Conservation (phyloP, 73 alveolate genomes). For the Paramecium primaurelia region DNA sequence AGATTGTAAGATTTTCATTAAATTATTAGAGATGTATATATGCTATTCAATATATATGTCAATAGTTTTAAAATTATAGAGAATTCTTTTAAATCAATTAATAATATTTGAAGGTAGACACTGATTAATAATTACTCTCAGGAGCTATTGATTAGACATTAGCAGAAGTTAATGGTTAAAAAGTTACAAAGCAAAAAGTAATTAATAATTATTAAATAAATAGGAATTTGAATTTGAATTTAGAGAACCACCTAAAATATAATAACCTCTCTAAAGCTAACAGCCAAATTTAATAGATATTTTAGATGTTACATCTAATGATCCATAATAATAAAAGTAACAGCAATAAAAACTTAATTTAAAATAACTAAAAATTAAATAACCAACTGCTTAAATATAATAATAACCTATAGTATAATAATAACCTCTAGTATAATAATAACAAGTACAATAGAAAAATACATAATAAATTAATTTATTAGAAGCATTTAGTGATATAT, state of each 20-base stretch:
- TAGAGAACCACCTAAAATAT: conserved; percentile 24
- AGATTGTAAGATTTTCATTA: background rate
- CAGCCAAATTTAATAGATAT: background rate
- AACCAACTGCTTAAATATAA: background rate
- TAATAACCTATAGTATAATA: background rate
- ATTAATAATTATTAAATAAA: background rate
- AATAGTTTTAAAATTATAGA: conserved; percentile 16
- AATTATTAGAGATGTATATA: conserved; percentile 16
- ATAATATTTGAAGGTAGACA: conserved; percentile 7
- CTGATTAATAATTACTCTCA: background rate
- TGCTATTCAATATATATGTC: background rate
- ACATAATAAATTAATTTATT: background rate
- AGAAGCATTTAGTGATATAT: background rate
- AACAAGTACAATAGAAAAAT: background rate
- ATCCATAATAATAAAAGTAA: background rate
- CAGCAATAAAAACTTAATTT: background rate
- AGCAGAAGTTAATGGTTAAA: conserved; percentile 18
- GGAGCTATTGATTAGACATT: background rate
- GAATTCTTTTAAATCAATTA: conserved; percentile 19
- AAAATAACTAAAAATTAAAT: background rate
- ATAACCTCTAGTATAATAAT: background rate
- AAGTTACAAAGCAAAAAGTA: background rate
- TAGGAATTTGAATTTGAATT: conserved; percentile 31
- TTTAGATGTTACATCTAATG: background rate
- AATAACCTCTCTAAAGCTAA: background rate